These are phyloP conservation scores for Sanghuangporus baumii DNA, from an alignment of 1,284 basidiomycete species.

Conservation along the genomic window DNA sequence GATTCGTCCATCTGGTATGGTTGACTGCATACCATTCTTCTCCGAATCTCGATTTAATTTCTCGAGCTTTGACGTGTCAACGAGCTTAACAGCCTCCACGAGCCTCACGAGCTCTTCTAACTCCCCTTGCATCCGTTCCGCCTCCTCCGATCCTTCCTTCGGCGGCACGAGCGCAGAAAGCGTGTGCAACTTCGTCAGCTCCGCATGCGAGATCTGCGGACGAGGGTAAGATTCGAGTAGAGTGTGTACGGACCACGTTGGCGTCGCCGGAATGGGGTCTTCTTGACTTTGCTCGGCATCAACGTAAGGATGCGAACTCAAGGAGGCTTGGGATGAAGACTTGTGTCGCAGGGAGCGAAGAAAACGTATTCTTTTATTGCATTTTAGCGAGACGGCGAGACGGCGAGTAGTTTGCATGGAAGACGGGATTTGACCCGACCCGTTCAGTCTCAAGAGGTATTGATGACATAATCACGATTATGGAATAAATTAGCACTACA, in stretches of 20 bases:
- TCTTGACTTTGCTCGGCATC: neutral
- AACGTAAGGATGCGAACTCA: neutral
- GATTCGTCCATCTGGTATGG: slow-evolving; percentile 40
- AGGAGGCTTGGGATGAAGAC: neutral
- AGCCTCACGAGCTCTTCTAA: slow-evolving; percentile 66
- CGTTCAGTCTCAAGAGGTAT: neutral
- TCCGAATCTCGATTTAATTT: slow-evolving; percentile 18
- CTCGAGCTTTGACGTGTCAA: slow-evolving; percentile 29
- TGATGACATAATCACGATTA: neutral
- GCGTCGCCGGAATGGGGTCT: slow-evolving; percentile 46
- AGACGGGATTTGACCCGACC: neutral
- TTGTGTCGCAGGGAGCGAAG: neutral
- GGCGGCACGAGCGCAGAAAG: slow-evolving; percentile 68
- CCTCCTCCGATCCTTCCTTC: slow-evolving; percentile 44
- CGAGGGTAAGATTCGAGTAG: slow-evolving; percentile 70
- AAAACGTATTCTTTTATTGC: neutral
- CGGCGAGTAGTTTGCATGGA: neutral
- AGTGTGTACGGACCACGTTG: slow-evolving; percentile 73
- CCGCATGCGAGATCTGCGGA: slow-evolving; percentile 49
- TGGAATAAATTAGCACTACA: neutral
- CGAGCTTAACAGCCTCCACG: slow-evolving; percentile 72
- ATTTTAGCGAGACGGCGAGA: neutral
- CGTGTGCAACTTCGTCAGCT: slow-evolving; percentile 56
- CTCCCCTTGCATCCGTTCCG: slow-evolving; percentile 44
- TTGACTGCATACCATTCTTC: slow-evolving; percentile 2